Base-by-base conservation (phyloP, 140 eudicot species). In the Stevia rebaudiana region DNA sequence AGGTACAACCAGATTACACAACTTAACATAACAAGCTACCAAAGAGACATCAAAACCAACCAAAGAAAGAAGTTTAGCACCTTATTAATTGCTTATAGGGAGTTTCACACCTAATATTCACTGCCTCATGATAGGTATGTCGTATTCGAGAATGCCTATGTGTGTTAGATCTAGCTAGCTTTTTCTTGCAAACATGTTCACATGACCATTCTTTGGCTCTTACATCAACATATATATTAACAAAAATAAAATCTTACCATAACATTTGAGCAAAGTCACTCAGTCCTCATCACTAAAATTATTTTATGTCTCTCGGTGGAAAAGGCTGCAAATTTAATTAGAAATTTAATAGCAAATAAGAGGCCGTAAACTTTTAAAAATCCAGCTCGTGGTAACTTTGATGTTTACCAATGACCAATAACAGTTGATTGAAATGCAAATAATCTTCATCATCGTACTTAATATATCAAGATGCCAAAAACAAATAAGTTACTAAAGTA, bases 391-490 rank as follows among this genome's bases (percentile, higher is more conserved):
- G 6, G 21, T 50, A 52, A 52, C 59, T 17, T 24, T 23, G 40
- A 13, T 5, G 40, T 54, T 28, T 12, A 56, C 15, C 42, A 30
- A 13, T 31, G 42, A 31, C 23, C 31, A 56, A 31, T 33, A 56
- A 8, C 25, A n/a, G 24, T 31, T 56, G 24, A 56, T 56, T 15
- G 24, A 56, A 54, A 16, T 16, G 8, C n/a, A 8, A 33, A 56
- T 56, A 56, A 8, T 56, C 24, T n/a, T n/a, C n/a, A n/a, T n/a
- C n/a, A n/a, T n/a, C n/a, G n/a, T n/a, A n/a, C n/a, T n/a, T n/a
- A n/a, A n/a, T n/a, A 52, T 53, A 41, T 42, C 42, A 52, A 30
- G 31, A 30, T 63, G 35, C 53, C 58, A 63, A 62, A 62, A 60
- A 53, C 35, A 25, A 60, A 35, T n/a, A 61, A 22, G 40, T 43